A percentile compares a stretch with the other conserved stretches of the same genome.
Conservation (phyloP, 2,329 filamentous ascomycete species). For the Sordariomycetes sp. region DNA sequence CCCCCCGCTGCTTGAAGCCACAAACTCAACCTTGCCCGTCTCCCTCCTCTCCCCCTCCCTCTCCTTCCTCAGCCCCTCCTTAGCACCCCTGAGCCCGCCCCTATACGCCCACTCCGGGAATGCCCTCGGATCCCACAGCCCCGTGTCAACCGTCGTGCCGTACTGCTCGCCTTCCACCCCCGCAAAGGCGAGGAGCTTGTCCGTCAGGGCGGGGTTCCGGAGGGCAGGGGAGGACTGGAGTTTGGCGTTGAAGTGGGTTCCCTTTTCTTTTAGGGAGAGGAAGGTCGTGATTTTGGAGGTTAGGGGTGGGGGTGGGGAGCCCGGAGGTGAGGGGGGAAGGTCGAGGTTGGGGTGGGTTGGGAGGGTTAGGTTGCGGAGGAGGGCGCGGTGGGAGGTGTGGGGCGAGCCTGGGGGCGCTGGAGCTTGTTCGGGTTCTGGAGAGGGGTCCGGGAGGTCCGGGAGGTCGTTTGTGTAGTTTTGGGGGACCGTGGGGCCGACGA, state of each 20-base stretch:
- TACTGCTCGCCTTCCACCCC: slow-evolving; percentile 41
- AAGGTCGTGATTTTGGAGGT: slow-evolving; percentile 62
- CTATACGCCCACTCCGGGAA: slow-evolving; percentile 40
- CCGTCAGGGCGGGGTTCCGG: slow-evolving; percentile 58
- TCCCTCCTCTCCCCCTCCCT: slow-evolving; percentile 26
- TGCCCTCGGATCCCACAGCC: slow-evolving; percentile 42
- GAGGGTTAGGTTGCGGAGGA: slow-evolving; percentile 60
- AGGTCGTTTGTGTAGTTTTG: not conserved
- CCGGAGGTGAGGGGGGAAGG: slow-evolving; percentile 62
- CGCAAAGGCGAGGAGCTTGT: slow-evolving; percentile 61
- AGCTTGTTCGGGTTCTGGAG: slow-evolving; percentile 6
- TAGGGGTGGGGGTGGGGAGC: slow-evolving; percentile 35
- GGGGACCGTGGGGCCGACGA: slow-evolving; percentile 7
- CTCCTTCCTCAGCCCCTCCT: slow-evolving; percentile 29
- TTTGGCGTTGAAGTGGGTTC: slow-evolving; percentile 66
- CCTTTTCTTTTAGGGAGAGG: slow-evolving; percentile 61
- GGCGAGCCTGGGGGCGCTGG: slow-evolving; percentile 39
- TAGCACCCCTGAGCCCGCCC: slow-evolving; percentile 32
- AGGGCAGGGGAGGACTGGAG: slow-evolving; percentile 53
- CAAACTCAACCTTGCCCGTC: slow-evolving; percentile 37
- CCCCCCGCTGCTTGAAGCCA: slow-evolving; percentile 14
- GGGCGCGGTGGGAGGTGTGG: slow-evolving; percentile 50
- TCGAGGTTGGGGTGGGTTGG: slow-evolving; percentile 58
- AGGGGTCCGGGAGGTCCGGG: slow-evolving; percentile 8
- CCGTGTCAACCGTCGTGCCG: slow-evolving; percentile 41